phyloP scores from a whole-genome alignment of 306 rosid genomes.

The Pyrus bretschneideri region DNA sequence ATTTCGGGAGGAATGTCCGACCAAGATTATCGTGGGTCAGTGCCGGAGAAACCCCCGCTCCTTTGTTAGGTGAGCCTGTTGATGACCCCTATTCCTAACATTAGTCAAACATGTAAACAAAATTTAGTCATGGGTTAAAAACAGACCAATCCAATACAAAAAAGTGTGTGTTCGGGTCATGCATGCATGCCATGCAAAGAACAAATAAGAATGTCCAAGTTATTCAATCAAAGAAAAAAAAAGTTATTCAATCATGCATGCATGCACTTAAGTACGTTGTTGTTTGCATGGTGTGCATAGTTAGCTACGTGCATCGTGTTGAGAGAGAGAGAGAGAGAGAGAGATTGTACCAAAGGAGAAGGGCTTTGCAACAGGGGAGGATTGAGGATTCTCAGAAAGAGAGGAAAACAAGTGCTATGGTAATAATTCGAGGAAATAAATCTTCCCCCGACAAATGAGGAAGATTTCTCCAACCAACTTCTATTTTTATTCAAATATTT shows the following conservation, averaged over 20 bases:
- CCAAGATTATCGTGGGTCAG: slow-evolving; percentile 9
- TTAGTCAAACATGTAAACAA: background rate
- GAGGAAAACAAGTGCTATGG: slow-evolving; percentile 16
- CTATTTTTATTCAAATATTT: slow-evolving; percentile 7
- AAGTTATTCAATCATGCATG: background rate
- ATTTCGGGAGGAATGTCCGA: slow-evolving; percentile 32
- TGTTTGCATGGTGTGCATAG: background rate
- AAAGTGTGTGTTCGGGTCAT: background rate
- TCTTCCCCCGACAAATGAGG: slow-evolving; percentile 16
- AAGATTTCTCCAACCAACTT: background rate
- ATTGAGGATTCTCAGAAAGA: slow-evolving; percentile 25
- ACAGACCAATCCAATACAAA: background rate
- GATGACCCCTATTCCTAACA: slow-evolving; percentile 6
- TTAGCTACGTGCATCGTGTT: background rate
- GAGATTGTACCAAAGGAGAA: slow-evolving; percentile 12
- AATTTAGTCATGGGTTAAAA: background rate
- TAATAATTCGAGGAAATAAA: slow-evolving; percentile 16
- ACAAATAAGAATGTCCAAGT: background rate
- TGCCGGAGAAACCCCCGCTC: slow-evolving; percentile 40
- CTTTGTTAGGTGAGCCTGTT: slow-evolving; percentile 15
- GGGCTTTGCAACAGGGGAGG: slow-evolving; percentile 30
- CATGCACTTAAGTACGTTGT: background rate
- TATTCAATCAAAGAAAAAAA: background rate
- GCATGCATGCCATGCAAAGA: background rate
- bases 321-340: background rate